These are phyloP conservation scores for Colletotrichum magnum DNA, from an alignment of 2,329 filamentous ascomycete species.

Conservation along the genomic window DNA sequence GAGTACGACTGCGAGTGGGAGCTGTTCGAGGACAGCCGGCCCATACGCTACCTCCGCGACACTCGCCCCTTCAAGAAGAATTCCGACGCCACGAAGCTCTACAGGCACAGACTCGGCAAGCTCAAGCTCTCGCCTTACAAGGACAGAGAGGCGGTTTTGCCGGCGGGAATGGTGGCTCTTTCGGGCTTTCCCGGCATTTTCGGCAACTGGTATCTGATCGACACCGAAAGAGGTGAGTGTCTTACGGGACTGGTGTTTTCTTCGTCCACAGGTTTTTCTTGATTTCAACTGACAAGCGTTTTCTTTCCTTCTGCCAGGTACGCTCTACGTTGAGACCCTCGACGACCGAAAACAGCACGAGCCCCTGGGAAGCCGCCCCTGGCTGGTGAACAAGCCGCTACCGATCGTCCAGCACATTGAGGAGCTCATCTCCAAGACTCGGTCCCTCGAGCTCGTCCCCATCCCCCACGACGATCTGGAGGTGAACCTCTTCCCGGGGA, in stretches of 20 bases:
- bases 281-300: too few species aligned
- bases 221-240: constrained; percentile 19
- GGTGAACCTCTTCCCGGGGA: constrained; percentile 3
- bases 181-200: not conserved
- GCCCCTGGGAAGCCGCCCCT: not conserved
- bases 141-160: not conserved
- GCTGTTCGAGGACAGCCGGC: constrained; percentile 6
- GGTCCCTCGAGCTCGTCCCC: constrained; percentile 17
- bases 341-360: not conserved
- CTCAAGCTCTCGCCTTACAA: constrained; percentile 15
- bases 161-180: constrained; percentile 7
- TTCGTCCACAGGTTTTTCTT: too few species aligned
- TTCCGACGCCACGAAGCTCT: not conserved
- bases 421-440: constrained; percentile 4
- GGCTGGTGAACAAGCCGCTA: not conserved
- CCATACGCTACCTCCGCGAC: constrained; percentile 26
- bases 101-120: not conserved
- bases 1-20: constrained; percentile 24
- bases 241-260: not conserved
- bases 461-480: constrained; percentile 14
- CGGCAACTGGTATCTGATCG: constrained; percentile 12
- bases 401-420: constrained; percentile 11
- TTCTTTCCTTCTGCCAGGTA: not conserved
- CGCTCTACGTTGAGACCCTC: not conserved
- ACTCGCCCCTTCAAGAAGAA: not conserved